These are phyloP conservation scores for Nicotiana attenuata DNA, from an alignment of 257 asterid species.

Conservation along the genomic window DNA sequence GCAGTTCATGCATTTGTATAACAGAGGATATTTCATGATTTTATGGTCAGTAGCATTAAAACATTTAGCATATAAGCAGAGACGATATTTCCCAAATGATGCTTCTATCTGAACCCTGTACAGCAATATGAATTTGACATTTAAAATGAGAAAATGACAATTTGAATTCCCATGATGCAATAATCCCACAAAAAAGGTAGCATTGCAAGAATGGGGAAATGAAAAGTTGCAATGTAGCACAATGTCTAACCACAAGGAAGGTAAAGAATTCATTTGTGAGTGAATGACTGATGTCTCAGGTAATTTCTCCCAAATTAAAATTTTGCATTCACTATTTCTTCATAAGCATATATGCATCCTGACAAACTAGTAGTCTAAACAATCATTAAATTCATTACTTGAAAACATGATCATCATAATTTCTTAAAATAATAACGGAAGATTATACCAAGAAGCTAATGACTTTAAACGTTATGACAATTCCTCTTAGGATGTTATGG, in stretches of 20 bases:
- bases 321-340: too few species aligned
- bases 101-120: background rate
- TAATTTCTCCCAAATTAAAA: background rate
- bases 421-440: too few species aligned
- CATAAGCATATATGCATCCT: too few species aligned
- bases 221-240: background rate
- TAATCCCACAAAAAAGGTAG: too few species aligned
- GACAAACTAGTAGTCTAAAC: too few species aligned
- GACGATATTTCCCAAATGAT: background rate
- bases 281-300: background rate
- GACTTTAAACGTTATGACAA: too few species aligned
- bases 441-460: background rate
- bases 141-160: background rate
- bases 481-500: too few species aligned
- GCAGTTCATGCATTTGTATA: too few species aligned
- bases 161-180: too few species aligned
- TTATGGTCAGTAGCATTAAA: conserved; percentile 4
- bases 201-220: background rate
- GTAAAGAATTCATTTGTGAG: background rate
- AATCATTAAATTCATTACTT: too few species aligned
- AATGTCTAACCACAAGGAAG: background rate
- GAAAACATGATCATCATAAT: too few species aligned
- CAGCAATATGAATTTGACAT: background rate
- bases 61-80: background rate
- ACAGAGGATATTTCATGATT: background rate